Evolutionary conservation across 305 asterid genomes (phyloP).

Genomic region (Fraxinus sp.): DNA sequence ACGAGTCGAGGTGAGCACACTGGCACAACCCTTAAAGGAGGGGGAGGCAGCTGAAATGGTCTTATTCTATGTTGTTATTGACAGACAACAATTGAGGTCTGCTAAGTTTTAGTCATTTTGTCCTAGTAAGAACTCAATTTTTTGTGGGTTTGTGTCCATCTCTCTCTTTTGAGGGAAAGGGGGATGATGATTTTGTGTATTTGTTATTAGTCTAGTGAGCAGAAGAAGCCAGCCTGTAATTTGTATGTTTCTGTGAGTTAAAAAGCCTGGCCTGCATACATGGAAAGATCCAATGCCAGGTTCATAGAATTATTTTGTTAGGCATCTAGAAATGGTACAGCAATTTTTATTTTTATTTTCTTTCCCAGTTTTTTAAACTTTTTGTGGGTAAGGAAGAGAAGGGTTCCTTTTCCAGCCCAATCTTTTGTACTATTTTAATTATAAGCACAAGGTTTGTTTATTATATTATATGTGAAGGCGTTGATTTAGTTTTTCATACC

Average conservation of each 20-base stretch:
- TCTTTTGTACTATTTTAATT: constrained; percentile 39
- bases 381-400: constrained; percentile 45
- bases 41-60: constrained; percentile 29
- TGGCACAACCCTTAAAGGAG: constrained; percentile 20
- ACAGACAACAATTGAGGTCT: constrained; percentile 47
- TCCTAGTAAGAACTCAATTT: constrained; percentile 32
- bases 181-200: constrained; percentile 67
- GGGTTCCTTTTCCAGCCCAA: constrained; percentile 46
- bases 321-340: constrained; percentile 44
- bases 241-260: constrained; percentile 40
- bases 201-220: constrained; percentile 55
- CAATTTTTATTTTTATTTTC: not conserved
- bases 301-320: constrained; percentile 38
- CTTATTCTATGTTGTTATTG: constrained; percentile 32
- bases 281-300: constrained; percentile 35
- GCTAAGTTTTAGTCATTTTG: constrained; percentile 43
- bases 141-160: constrained; percentile 52
- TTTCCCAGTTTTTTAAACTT: constrained; percentile 2
- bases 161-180: constrained; percentile 53
- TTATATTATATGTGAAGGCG: constrained; percentile 35
- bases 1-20: constrained; percentile 3
- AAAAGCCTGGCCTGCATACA: constrained; percentile 31
- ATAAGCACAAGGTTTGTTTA: constrained; percentile 44
- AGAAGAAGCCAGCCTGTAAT: constrained; percentile 48
- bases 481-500: constrained; percentile 26